Conservation (phyloP, 2,329 filamentous ascomycete genomes). For the Dactylellina parvicollis region DNA sequence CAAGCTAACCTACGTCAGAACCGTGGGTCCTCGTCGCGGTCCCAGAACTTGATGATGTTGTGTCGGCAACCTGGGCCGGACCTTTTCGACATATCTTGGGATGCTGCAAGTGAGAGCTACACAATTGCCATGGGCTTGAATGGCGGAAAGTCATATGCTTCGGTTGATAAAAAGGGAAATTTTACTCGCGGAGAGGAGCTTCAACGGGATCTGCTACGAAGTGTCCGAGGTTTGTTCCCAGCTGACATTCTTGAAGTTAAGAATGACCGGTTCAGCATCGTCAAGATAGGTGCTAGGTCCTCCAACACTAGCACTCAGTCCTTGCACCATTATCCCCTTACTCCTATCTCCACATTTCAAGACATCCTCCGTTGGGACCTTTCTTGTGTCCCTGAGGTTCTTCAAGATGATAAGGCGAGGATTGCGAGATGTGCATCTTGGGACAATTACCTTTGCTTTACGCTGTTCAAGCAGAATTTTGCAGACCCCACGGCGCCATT, state of each 20-base stretch:
- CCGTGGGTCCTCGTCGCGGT: conserved; percentile 12
- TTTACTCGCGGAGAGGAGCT: conserved; percentile 54
- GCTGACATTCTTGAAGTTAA: conserved; percentile 56
- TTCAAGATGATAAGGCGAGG: conserved; percentile 54
- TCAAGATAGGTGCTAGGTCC: conserved; percentile 48
- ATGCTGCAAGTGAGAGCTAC: conserved; percentile 43
- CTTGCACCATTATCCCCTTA: conserved; percentile 1
- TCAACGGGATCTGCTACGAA: conserved; percentile 49
- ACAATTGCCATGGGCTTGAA: conserved; percentile 55
- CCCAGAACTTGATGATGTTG: conserved; percentile 54
- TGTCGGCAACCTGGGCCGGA: conserved; percentile 57
- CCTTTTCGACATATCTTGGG: conserved; percentile 52
- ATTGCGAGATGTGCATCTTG: conserved; percentile 55
- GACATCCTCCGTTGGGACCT: conserved; percentile 56
- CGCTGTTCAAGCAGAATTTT: conserved; percentile 55
- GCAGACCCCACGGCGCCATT: conserved; percentile 47
- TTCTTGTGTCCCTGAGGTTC: conserved; percentile 55
- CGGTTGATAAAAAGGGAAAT: conserved; percentile 55
- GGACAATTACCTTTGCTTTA: conserved; percentile 55
- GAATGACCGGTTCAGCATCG: conserved; percentile 55
- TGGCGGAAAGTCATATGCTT: conserved; percentile 50
- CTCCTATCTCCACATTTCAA: conserved; percentile 17
- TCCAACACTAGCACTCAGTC: neutral
- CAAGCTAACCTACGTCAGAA: neutral
- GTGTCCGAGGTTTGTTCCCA: conserved; percentile 54